A percentile compares a stretch with the other conserved stretches of the same genome.
phyloP scores from a whole-genome alignment of 139 green algal species.

The Chlorella sorokiniana region DNA sequence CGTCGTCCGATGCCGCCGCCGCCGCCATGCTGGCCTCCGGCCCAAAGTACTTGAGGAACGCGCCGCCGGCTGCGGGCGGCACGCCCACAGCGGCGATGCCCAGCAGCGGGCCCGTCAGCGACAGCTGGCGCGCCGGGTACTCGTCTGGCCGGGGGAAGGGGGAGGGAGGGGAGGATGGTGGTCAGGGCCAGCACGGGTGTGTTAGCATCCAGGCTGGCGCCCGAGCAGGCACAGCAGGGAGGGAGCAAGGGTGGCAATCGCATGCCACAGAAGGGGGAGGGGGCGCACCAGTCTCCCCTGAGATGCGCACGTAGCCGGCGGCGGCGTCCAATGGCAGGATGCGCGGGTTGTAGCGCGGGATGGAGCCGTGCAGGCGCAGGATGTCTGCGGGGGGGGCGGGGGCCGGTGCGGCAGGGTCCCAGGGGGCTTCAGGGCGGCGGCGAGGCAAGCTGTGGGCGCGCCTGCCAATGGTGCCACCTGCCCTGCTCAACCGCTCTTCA shows the following conservation, averaged over 20 bases:
- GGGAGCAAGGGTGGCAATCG: too few relatives aligned
- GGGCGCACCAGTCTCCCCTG: slow-evolving; percentile 2
- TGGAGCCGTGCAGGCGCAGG: slow-evolving; percentile 47
- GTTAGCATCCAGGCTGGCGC: neutral
- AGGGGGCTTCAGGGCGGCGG: too few relatives aligned
- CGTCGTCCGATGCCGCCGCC: slow-evolving; percentile 31
- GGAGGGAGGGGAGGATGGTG: neutral
- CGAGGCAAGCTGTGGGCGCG: too few relatives aligned
- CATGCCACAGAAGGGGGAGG: neutral
- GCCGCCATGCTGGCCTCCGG: slow-evolving; percentile 2
- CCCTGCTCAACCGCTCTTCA: neutral
- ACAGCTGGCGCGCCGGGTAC: slow-evolving; percentile 22
- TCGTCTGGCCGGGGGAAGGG: neutral
- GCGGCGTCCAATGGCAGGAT: slow-evolving; percentile 28
- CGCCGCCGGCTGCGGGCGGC: neutral
- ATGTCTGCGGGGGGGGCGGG: too few relatives aligned
- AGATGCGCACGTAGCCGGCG: slow-evolving; percentile 17
- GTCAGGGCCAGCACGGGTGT: neutral
- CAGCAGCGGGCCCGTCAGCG: slow-evolving; percentile 15
- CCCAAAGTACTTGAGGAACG: slow-evolving; percentile 25
- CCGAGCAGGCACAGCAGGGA: too few relatives aligned
- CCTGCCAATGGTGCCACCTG: too few relatives aligned
- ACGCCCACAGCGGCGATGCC: neutral
- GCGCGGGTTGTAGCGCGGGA: slow-evolving; percentile 51
- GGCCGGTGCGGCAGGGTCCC: too few relatives aligned